Base-by-base conservation (phyloP, 805 yeast genomes). In the Yueomyces sp. region DNA sequence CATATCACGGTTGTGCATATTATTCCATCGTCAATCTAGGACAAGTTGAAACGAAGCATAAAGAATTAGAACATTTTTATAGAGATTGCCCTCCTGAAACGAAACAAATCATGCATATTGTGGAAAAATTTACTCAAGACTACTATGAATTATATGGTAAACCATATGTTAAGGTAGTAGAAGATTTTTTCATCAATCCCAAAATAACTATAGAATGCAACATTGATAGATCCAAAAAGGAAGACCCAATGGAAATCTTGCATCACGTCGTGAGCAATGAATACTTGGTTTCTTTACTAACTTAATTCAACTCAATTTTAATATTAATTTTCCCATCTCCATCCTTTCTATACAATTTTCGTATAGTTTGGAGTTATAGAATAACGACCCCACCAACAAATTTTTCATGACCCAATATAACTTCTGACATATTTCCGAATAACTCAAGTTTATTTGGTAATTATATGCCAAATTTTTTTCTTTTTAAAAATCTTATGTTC, bases 71-170 rank as follows among this genome's bases (percentile, higher is more conserved):
- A 9, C 19, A 26, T 36, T 7, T 5, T 9, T 26, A 32, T 26
- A 37, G 8, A 26, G 28, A 37, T 6, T 26, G 29, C 8, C 39
- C 29, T 26, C 19, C 19, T 37, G 28, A 37, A 6, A 6, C 26
- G 5, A 27, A 37, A 37, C 5, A 26, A 6, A 27, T 9, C 26
- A 26, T 7, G 2, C 29, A n/a, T 34, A 40, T 30, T 2, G 37
- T 29, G 11, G 6, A 5, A 12, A n/a, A 5, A 6, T 37, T 54
- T 28, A 47, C 50, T 26, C 50, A 50, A 26, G 46, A 49, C 39
- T 55, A 55, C 40, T 43, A 52, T 5, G 44, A 50, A 26, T 38
- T 55, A 39, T 54, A 49, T 40, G 60, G 57, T 12, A 48, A 45
- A 40, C 44, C 50, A 28, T 55, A 55, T 39, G 46, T 54, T 32